Conservation (phyloP, 2,329 filamentous ascomycete species). For the Aphanocladium album region DNA sequence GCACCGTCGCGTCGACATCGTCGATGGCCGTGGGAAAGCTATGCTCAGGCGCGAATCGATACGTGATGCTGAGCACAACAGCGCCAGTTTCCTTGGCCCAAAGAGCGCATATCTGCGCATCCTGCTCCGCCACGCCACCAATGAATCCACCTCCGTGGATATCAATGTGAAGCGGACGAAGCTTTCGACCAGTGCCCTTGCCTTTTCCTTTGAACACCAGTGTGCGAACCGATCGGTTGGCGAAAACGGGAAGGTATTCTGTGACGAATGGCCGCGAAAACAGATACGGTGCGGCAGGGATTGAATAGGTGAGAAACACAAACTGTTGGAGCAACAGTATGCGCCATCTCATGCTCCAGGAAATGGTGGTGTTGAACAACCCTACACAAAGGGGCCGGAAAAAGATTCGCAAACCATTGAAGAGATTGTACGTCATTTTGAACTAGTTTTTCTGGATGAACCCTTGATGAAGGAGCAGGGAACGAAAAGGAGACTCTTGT, state of each 20-base stretch:
- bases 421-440: neutral
- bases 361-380: constrained; percentile 31
- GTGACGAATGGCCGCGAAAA: constrained; percentile 31
- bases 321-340: constrained; percentile 37
- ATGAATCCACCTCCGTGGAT: constrained; percentile 41
- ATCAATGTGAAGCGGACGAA: constrained; percentile 38
- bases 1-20: constrained; percentile 40
- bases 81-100: constrained; percentile 36
- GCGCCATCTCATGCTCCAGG: constrained; percentile 37
- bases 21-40: constrained; percentile 43
- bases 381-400: constrained; percentile 28
- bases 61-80: constrained; percentile 45
- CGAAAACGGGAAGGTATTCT: constrained; percentile 28
- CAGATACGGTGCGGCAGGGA: constrained; percentile 31
- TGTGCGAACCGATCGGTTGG: constrained; percentile 23
- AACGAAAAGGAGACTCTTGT: neutral
- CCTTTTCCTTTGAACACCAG: constrained; percentile 29
- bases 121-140: constrained; percentile 36
- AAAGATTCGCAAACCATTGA: constrained; percentile 12
- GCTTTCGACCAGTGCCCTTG: constrained; percentile 16
- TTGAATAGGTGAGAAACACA: constrained; percentile 31
- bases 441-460: too few species aligned
- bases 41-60: constrained; percentile 47
- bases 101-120: constrained; percentile 28
- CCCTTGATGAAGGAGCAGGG: neutral